phyloP scores from a whole-genome alignment of 768 basidiomycete genomes.

The Phaffia australis region DNA sequence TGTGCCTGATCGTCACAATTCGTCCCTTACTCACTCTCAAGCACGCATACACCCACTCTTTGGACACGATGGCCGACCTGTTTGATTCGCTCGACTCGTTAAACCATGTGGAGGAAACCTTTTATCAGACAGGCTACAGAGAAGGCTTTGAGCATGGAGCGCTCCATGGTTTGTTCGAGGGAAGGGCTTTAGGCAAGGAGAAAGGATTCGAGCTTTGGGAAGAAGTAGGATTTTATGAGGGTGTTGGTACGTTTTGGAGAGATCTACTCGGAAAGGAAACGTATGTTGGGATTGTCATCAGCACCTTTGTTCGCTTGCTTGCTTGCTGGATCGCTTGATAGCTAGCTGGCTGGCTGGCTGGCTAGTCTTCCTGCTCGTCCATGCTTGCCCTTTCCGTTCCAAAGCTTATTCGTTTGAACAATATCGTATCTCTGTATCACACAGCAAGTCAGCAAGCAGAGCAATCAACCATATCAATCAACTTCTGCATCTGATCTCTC shows the following conservation, averaged over 20 bases:
- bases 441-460: conserved; percentile 39
- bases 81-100: too few species aligned
- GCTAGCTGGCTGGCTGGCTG: conserved; percentile 7
- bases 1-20: too few species aligned
- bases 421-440: background rate
- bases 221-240: conserved; percentile 87
- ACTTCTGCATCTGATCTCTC: conserved; percentile 58
- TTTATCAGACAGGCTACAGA: conserved; percentile 65
- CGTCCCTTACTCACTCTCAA: too few species aligned
- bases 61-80: too few species aligned
- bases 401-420: conserved; percentile 3
- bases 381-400: conserved; percentile 1
- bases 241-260: conserved; percentile 64
- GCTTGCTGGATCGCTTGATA: conserved; percentile 19
- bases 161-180: conserved; percentile 83
- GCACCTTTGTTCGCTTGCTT: conserved; percentile 25
- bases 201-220: conserved; percentile 97
- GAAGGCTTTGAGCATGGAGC: conserved; percentile 75
- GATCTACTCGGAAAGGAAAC: conserved; percentile 43
- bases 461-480: conserved; percentile 53
- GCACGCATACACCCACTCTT: too few species aligned
- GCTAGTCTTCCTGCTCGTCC: background rate
- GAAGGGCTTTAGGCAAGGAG: conserved; percentile 72
- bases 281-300: conserved; percentile 46
- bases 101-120: conserved; percentile 42